Evolutionary conservation across 1,284 basidiomycete genomes (phyloP).

Genomic region (Peniophora sp.): DNA sequence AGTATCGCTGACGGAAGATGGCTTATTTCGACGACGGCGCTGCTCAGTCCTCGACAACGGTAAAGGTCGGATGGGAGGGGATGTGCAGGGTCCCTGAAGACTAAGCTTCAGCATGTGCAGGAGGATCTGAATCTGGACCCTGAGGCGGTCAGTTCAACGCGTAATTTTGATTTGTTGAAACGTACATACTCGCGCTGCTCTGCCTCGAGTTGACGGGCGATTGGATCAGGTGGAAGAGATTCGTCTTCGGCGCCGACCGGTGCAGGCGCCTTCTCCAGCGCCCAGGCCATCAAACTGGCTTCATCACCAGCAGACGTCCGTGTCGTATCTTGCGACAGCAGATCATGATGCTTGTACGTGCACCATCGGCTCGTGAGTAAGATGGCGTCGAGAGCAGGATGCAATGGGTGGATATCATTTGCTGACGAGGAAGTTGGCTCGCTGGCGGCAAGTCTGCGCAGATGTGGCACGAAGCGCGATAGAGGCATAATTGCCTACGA

Average conservation of each 20-base stretch:
- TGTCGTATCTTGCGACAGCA: constrained; percentile 47
- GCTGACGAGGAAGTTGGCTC: constrained; percentile 17
- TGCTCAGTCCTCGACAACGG: constrained; percentile 5
- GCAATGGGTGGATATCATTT: constrained; percentile 42
- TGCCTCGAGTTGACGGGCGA: constrained; percentile 49
- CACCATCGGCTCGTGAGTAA: constrained; percentile 49
- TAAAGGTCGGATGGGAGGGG: constrained; percentile 14
- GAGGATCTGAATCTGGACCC: constrained; percentile 66
- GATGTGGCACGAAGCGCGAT: constrained; percentile 39
- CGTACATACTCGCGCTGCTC: constrained; percentile 61
- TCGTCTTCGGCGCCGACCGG: constrained; percentile 16
- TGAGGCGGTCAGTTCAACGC: constrained; percentile 21
- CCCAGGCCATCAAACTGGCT: constrained; percentile 68
- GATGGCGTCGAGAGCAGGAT: constrained; percentile 45
- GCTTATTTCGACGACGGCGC: constrained; percentile 10
- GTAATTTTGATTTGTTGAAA: no score
- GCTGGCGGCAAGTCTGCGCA: constrained; percentile 41
- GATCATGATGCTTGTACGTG: constrained; percentile 54
- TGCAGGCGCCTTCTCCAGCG: constrained; percentile 20
- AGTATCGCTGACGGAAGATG: constrained; percentile 9
- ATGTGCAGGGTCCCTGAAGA: constrained; percentile 37
- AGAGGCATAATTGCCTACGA: constrained; percentile 63
- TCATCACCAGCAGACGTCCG: constrained; percentile 40
- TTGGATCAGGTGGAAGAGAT: constrained; percentile 28
- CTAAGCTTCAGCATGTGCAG: constrained; percentile 58